Evolutionary conservation across 164 flowering plant species (phyloP).

Genomic region (Litsea cubeba): DNA sequence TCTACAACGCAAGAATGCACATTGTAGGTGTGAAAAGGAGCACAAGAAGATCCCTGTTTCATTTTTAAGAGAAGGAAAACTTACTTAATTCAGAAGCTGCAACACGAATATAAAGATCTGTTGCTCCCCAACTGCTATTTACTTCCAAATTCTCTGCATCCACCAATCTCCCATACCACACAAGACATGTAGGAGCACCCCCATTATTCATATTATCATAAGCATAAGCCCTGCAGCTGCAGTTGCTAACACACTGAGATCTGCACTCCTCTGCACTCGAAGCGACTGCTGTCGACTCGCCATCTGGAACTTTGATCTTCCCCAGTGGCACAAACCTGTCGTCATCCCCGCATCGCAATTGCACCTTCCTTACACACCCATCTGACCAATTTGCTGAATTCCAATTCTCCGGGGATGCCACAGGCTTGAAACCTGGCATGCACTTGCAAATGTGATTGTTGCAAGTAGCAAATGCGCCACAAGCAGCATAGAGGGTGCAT

Average conservation of each 20-base stretch:
- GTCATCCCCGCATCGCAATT: slow-evolving; percentile 1
- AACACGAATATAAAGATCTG: slow-evolving; percentile 6
- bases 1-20: too few species aligned
- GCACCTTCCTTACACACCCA: slow-evolving; percentile 10
- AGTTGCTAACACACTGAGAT: not conserved
- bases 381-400: not conserved
- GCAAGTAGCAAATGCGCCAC: slow-evolving; percentile 7
- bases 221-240: slow-evolving; percentile 11
- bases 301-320: slow-evolving; percentile 14
- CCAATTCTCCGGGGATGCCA: not conserved
- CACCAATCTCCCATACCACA: slow-evolving; percentile 6
- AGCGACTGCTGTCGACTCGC: not conserved
- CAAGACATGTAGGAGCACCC: not conserved
- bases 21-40: too few species aligned
- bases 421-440: slow-evolving; percentile 8
- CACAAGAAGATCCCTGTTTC: too few species aligned
- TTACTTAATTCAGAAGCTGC: not conserved
- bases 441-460: slow-evolving; percentile 1
- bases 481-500: not conserved
- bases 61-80: too few species aligned
- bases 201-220: not conserved
- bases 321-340: slow-evolving; percentile 4
- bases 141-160: not conserved
- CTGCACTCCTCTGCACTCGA: slow-evolving; percentile 2
- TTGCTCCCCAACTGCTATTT: not conserved